Percentiles rank a stretch among this genome's conserved stretches.
Evolutionary conservation across 73 alveolate genomes (phyloP).

Genomic region (Blepharisma stoltei): DNA sequence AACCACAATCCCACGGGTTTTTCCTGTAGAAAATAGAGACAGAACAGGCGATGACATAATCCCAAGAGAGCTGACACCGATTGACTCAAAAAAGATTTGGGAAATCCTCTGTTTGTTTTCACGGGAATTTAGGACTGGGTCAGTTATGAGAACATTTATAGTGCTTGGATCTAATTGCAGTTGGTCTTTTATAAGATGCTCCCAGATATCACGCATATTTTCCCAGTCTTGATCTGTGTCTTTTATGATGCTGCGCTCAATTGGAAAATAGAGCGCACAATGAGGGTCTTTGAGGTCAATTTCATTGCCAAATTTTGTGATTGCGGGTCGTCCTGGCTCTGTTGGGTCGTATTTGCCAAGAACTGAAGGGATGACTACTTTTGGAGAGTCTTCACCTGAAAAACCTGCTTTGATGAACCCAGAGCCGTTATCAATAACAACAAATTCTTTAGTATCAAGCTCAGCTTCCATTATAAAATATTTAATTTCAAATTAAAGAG

Average conservation of each 20-base stretch:
- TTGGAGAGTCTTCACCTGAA: constrained; percentile 79
- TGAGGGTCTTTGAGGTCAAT: constrained; percentile 34
- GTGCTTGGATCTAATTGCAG: constrained; percentile 58
- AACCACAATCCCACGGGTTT: constrained; percentile 67
- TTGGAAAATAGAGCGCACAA: constrained; percentile 49
- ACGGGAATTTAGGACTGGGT: constrained; percentile 58
- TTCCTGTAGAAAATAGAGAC: constrained; percentile 68
- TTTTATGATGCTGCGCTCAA: constrained; percentile 61
- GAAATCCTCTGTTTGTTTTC: constrained; percentile 68
- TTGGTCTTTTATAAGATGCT: constrained; percentile 54
- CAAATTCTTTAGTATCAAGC: constrained; percentile 42
- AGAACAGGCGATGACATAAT: constrained; percentile 64
- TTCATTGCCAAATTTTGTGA: constrained; percentile 36
- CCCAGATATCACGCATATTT: constrained; percentile 59
- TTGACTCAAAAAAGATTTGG: constrained; percentile 54
- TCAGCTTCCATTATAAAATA: constrained; percentile 31
- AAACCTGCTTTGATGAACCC: constrained; percentile 80
- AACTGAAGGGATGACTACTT: constrained; percentile 62
- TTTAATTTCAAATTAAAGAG: neutral
- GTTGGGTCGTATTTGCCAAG: constrained; percentile 24
- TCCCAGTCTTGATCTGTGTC: constrained; percentile 50
- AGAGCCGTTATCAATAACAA: constrained; percentile 78
- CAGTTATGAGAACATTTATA: constrained; percentile 61
- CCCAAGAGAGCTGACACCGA: constrained; percentile 62
- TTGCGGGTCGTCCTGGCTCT: constrained; percentile 7